phyloP scores from a whole-genome alignment of 192 early-diverging fungal genomes.

The Mortierella claussenii region DNA sequence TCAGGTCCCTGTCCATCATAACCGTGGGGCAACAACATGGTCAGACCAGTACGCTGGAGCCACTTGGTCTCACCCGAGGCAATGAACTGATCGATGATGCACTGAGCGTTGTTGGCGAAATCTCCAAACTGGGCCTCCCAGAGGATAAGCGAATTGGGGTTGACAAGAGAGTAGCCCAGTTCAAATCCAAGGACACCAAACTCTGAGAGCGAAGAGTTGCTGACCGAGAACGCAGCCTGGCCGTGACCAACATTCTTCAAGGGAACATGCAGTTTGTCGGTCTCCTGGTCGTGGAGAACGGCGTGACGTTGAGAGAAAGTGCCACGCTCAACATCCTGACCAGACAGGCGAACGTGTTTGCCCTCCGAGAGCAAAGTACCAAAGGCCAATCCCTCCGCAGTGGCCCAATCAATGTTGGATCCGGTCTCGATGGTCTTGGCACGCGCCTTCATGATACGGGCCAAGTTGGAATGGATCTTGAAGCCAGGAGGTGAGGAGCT shows the following conservation, averaged over 20 bases:
- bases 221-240: slow-evolving; percentile 89
- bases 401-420: slow-evolving; percentile 93
- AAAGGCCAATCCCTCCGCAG: slow-evolving; percentile 94
- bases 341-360: slow-evolving; percentile 91
- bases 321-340: slow-evolving; percentile 99
- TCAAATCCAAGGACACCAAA: slow-evolving; percentile 97
- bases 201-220: slow-evolving; percentile 97
- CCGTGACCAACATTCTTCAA: slow-evolving; percentile 89
- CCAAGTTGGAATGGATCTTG: slow-evolving; percentile 87
- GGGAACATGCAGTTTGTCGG: slow-evolving; percentile 82
- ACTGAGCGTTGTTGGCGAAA: slow-evolving; percentile 97
- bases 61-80: slow-evolving; percentile 97
- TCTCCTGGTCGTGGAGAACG: slow-evolving; percentile 95
- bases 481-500: slow-evolving; percentile 87
- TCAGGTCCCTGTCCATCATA: slow-evolving; percentile 99
- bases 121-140: slow-evolving; percentile 99
- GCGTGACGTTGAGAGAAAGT: slow-evolving; percentile 99
- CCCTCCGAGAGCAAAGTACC: slow-evolving; percentile 92
- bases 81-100: slow-evolving; percentile 98
- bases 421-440: slow-evolving; percentile 83
- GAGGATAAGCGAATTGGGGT: slow-evolving; percentile 92
- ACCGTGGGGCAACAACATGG: slow-evolving; percentile 95
- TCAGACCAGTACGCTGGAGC: slow-evolving; percentile 95
- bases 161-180: slow-evolving; percentile 95
- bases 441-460: slow-evolving; percentile 84